Base-by-base conservation (phyloP, 148 eudicot genomes). In the Spergularia bocconei region DNA sequence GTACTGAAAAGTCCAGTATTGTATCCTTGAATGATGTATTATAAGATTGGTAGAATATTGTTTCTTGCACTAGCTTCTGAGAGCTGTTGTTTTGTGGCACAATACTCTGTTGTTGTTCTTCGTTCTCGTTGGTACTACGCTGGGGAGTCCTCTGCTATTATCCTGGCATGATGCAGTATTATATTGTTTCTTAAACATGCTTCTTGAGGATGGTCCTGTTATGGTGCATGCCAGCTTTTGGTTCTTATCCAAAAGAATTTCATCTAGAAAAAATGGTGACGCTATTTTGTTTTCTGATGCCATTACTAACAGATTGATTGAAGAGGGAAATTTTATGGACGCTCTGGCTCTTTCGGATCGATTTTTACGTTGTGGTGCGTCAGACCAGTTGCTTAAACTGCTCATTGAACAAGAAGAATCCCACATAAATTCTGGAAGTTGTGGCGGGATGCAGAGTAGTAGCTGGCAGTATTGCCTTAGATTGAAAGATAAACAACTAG, bases 271-370 rank as follows among this genome's bases (percentile, higher is more conserved):
- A 60, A 23, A 5, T 1, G 17, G 17, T 39, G 21, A 4, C 62
- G 11, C 19, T 15, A 36, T 56, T 48, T 56, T 65, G 11, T 64
- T 44, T 44, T 11, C 60, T 44, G 13, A 63, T 60, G 36, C 17
- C 54, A 44, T 44, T 23, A 60, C 44, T 36, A 69, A 56, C 87
- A 93, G 99, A 73, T 80, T 91, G 77, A 91, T 92, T 52, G 91
- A 91, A 76, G 99, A 96, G 75, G 97, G 91, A 48, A 92, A 96
- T 74, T 76, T 92, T 55, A 67, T 85, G 88, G 99, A 96, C 86
- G 99, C 99, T 16, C 99, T 95, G 75, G 98, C 98, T 80, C 86
- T 96, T 62, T 92, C 99, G 38, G 98, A 96, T 84, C 99, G 99
- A 41, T 96, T 86, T 84, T 79, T 96, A 78, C 90, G 92, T 25